Conservation (phyloP, 192 early-diverging fungal species). For the Mortierella antarctica region DNA sequence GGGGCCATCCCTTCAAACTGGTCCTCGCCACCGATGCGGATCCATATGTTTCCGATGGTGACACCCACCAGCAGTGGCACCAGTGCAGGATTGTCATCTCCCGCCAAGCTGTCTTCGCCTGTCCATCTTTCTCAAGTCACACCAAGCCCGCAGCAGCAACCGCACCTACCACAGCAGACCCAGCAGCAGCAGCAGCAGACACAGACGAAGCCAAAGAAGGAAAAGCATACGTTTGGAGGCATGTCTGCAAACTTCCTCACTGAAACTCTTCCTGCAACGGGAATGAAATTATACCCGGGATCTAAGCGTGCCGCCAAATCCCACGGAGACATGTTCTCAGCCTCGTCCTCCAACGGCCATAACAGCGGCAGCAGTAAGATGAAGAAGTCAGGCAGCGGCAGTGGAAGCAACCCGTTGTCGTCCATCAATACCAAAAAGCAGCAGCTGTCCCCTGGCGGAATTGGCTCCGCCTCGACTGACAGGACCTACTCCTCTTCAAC, state of each 20-base stretch:
- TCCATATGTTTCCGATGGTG: constrained; percentile 14
- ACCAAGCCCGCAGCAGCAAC: constrained; percentile 13
- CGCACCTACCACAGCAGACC: constrained; percentile 1
- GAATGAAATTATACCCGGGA: constrained; percentile 45
- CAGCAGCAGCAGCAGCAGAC: constrained; percentile 11
- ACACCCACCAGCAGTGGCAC: constrained; percentile 36
- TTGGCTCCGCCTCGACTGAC: constrained; percentile 1
- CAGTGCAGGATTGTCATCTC: constrained; percentile 23
- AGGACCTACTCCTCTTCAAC: constrained; percentile 30
- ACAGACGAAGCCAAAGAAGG: constrained; percentile 34
- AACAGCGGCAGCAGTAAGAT: constrained; percentile 13
- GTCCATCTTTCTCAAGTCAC: constrained; percentile 25
- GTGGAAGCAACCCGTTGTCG: constrained; percentile 21
- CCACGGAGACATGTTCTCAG: constrained; percentile 33
- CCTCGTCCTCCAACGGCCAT: not conserved
- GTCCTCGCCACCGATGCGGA: constrained; percentile 28
- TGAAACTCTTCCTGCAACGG: constrained; percentile 35
- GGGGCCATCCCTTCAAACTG: constrained; percentile 19
- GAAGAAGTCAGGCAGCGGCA: constrained; percentile 31
- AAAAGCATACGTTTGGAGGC: constrained; percentile 45
- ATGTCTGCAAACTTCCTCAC: constrained; percentile 48
- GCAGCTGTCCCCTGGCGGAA: constrained; percentile 32
- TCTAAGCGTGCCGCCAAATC: constrained; percentile 42
- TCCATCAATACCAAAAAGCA: constrained; percentile 44
- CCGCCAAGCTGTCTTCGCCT: constrained; percentile 31